Percentiles rank a stretch among this genome's conserved stretches.
These are phyloP conservation scores for Pestalotiopsis sp. DNA, from an alignment of 2,329 filamentous ascomycete species.

Conservation along the genomic window DNA sequence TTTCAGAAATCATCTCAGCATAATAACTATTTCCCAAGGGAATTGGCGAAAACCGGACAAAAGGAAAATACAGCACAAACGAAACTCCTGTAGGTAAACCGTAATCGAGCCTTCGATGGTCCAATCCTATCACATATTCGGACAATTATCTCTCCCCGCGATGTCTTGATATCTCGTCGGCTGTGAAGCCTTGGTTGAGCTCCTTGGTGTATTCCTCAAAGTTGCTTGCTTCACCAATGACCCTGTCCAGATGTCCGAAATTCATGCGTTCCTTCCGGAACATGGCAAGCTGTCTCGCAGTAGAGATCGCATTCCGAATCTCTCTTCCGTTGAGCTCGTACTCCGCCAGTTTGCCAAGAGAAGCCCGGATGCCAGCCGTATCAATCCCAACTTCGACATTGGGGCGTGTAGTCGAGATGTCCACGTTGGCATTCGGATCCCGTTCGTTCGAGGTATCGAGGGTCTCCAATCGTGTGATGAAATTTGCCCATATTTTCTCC, in stretches of 20 bases:
- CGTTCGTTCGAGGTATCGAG: background rate
- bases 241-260: background rate
- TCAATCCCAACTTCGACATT: background rate
- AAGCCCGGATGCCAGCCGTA: background rate
- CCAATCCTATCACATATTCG: background rate
- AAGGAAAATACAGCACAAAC: too few species aligned
- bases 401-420: background rate
- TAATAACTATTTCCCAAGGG: too few species aligned
- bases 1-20: too few species aligned
- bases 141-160: background rate
- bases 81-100: too few species aligned
- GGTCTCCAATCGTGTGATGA: background rate
- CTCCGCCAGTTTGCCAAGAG: background rate
- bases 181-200: background rate
- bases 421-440: too few species aligned
- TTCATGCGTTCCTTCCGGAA: background rate
- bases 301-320: constrained; percentile 7
- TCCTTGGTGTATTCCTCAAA: constrained; percentile 4
- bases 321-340: constrained; percentile 4
- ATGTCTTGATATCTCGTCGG: background rate
- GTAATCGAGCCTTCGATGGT: too few species aligned
- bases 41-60: too few species aligned
- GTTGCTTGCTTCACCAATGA: background rate
- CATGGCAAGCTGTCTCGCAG: background rate
- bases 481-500: background rate